Base-by-base conservation (phyloP, 2,329 filamentous ascomycete genomes). In the Coniochaeta sp. region DNA sequence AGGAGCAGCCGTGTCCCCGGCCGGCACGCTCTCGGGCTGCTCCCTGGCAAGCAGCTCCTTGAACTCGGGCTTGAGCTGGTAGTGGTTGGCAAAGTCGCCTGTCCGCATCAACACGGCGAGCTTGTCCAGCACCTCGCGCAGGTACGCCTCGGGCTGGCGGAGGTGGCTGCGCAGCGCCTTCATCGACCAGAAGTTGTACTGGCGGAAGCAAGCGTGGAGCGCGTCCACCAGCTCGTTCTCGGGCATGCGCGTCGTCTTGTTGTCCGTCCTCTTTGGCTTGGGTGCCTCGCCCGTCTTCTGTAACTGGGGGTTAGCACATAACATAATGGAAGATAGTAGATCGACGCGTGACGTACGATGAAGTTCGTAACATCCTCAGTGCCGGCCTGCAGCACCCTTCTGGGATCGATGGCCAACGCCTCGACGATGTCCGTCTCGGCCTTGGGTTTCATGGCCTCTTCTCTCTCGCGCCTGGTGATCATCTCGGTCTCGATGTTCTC, bases 151-250 rank as follows among this genome's bases (percentile, higher is more conserved):
- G 1, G 94, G 94, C 70, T 99, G 94, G 54, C 85, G 81, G 33
- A 95, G 81, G 55, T 79, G 75, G 49, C 83, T 77, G 57, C 90
- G 89, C 59, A 99, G 80, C 5, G 87, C 82, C 64, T 89, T 91
- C 77, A 97, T 88, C n/a, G 87, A 85, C 91, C 92, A 99, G 70
- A 94, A 97, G 61, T 86, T 84, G 76, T 87, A 95, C 62, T 87
- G 76, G 52, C 85, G 82, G 82, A 96, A 99, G 65, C 85, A 87
- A 48, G 79, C 73, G 74, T 92, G 91, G 55, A 99, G 84, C 57
- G 82, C 79, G 71, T 96, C 91, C 70, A 95, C 73, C 56, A 99
- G 83, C 62, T 94, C 87, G 75, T 90, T 86, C 68, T 91, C 85
- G 42, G 90, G 85, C 71, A 97, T 91, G 71, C 94, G 91, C 30